Conservation (phyloP, 345 rosid species). For the Gossypioides kirkii region DNA sequence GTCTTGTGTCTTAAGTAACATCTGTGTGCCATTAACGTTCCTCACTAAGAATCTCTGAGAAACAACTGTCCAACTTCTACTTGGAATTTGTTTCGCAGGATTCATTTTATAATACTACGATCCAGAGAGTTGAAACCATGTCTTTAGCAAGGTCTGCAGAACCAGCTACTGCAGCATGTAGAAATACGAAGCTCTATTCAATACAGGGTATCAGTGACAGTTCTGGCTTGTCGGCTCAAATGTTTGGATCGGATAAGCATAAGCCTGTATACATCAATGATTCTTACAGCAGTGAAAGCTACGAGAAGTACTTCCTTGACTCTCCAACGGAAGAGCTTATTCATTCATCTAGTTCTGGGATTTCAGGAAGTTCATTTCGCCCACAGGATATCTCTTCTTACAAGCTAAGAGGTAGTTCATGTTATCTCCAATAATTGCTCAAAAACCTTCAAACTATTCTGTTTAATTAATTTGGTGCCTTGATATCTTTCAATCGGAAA, state of each 20-base stretch:
- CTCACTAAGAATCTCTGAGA: not conserved
- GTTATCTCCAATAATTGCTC: conserved; percentile 36
- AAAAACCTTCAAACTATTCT: conserved; percentile 35
- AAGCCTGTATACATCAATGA: conserved; percentile 46
- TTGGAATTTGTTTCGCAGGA: conserved; percentile 24
- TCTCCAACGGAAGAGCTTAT: conserved; percentile 60
- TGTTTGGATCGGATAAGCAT: conserved; percentile 45
- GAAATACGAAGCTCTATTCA: conserved; percentile 52
- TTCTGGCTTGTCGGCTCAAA: conserved; percentile 38
- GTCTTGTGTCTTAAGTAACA: not conserved
- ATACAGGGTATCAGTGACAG: conserved; percentile 39
- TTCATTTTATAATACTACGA: conserved; percentile 10
- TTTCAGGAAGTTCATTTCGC: conserved; percentile 51
- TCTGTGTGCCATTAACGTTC: not conserved
- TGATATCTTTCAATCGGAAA: conserved; percentile 29
- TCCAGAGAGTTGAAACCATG: conserved; percentile 32
- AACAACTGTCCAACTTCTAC: not conserved
- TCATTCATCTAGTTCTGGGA: conserved; percentile 47
- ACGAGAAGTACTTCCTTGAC: conserved; percentile 72
- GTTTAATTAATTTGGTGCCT: conserved; percentile 20
- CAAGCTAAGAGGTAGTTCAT: conserved; percentile 41
- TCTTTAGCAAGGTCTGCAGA: conserved; percentile 64
- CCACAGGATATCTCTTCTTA: conserved; percentile 36
- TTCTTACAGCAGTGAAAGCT: conserved; percentile 62
- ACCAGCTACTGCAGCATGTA: conserved; percentile 44